Evolutionary conservation across 2,329 filamentous ascomycete species (phyloP).

Genomic region (Zymoseptoria tritici): DNA sequence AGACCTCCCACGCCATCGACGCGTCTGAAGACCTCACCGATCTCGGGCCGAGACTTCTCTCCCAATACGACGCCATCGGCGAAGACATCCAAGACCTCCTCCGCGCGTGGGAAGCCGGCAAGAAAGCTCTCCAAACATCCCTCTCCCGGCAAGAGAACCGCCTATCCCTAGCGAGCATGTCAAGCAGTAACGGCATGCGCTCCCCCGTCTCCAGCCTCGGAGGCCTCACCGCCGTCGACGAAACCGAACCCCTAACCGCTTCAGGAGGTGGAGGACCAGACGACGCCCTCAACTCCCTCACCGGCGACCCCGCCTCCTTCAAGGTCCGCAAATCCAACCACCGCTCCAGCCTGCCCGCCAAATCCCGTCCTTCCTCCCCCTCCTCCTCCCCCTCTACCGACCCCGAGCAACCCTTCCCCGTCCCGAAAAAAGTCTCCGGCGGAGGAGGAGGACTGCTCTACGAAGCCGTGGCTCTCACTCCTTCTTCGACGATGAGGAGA

Average conservation of each 20-base stretch:
- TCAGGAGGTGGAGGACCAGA: constrained; percentile 48
- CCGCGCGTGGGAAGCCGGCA: constrained; percentile 54
- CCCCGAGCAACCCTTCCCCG: constrained; percentile 40
- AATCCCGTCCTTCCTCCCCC: not conserved
- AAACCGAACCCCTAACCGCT: constrained; percentile 32
- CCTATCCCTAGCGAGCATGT: constrained; percentile 41
- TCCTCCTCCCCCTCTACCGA: not conserved
- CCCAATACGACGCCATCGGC: constrained; percentile 92
- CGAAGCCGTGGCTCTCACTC: constrained; percentile 74
- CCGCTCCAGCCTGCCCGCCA: constrained; percentile 30
- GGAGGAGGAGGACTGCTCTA: constrained; percentile 65
- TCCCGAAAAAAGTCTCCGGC: constrained; percentile 3
- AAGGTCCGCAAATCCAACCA: constrained; percentile 26
- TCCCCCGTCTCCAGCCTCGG: constrained; percentile 51
- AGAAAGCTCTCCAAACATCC: constrained; percentile 70
- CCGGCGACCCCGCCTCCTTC: constrained; percentile 51
- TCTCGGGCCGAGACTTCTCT: constrained; percentile 68
- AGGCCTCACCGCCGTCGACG: constrained; percentile 50
- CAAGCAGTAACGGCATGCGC: constrained; percentile 37
- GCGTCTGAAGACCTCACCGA: constrained; percentile 54
- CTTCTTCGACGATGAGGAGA: constrained; percentile 25
- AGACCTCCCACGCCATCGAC: constrained; percentile 73
- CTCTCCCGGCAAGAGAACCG: constrained; percentile 69
- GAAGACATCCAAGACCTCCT: constrained; percentile 62
- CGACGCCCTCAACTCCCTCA: constrained; percentile 71